A percentile compares a stretch with the other conserved stretches of the same genome.
Evolutionary conservation across 495 filamentous ascomycete species (phyloP).

Genomic region (Amphirosellinia nigrospora): DNA sequence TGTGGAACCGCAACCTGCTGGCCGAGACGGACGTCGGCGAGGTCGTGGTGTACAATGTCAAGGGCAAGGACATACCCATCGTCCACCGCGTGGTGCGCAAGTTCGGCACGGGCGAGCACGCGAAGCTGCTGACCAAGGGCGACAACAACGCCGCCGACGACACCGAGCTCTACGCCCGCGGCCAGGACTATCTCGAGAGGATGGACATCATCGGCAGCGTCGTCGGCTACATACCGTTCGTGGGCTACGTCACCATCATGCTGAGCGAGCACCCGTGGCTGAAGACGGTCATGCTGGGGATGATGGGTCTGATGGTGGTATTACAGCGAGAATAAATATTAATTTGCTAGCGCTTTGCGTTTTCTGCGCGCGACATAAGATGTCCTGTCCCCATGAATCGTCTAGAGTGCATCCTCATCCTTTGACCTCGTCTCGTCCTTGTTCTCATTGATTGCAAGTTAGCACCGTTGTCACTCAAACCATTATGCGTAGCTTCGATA

Average conservation of each 20-base stretch:
- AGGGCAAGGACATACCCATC: constrained; percentile 91
- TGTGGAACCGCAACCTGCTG: constrained; percentile 86
- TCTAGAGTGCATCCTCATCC: neutral
- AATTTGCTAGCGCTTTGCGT: neutral
- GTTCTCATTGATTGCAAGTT: neutral
- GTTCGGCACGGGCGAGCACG: constrained; percentile 64
- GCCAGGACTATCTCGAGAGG: constrained; percentile 83
- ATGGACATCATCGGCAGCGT: constrained; percentile 95
- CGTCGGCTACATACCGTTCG: constrained; percentile 89
- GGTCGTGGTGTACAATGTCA: constrained; percentile 93
- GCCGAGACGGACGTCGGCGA: constrained; percentile 78
- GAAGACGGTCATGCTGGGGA: constrained; percentile 89
- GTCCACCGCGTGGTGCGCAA: constrained; percentile 85
- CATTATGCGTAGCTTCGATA: neutral
- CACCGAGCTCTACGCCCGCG: constrained; percentile 86
- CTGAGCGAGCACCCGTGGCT: constrained; percentile 96
- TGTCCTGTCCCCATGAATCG: neutral
- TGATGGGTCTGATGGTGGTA: constrained; percentile 95
- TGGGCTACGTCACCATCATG: constrained; percentile 97
- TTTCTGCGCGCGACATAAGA: neutral
- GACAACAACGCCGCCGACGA: constrained; percentile 97
- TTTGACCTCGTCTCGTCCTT: neutral
- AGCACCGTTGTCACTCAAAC: neutral
- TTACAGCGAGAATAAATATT: constrained; percentile 78
- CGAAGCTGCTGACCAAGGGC: constrained; percentile 85